Evolutionary conservation across 1,284 basidiomycete species (phyloP), one percentile per base, ranked within the genome.

Genomic region (Coniferiporia sulphurascens): DNA sequence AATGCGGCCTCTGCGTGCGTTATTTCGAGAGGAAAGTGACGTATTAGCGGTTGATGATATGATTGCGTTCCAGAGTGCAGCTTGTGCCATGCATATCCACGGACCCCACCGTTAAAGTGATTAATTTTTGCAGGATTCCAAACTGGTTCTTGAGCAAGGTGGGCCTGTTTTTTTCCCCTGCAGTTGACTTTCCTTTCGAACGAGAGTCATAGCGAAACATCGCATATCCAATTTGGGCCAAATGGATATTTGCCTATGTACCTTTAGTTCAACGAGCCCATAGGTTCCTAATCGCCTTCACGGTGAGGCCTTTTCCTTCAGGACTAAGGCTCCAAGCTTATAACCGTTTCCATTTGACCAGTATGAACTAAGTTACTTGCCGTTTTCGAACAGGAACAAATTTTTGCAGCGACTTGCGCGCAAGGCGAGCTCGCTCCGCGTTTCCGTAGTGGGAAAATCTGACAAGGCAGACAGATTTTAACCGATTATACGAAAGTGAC

Each of bases 1-100:
- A 85, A 85, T 65, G 86, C 84, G 2, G 84, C 81, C 70, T 78
- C 84, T 66, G 78, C 76, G 83, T 79, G 68, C 69, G 74, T 72
- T 15, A 15, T 66, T 48, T 57, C 41, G 21, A 50, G 53, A 2
- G 52, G 54, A 22, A n/a, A 41, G 35, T 38, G 27, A 53, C 38
- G 8, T 45, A 46, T 58, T 62, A 60, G 60, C 51, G 13, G 8
- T 5, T 27, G 36, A 21, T 27, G 15, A 17, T 32, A 9, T 45
- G 13, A 45, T 7, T 51, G n/a, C 8, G 27, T 45, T 49, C 9
- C 63, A 83, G 83, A n/a, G 80, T 79, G 12, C 81, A 84, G 63
- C 74, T 84, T 46, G 65, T 84, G 35, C 80, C 81, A 36, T 68
- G 74, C 57, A 79, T 83, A 54, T 72, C 79, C 15, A 66, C 70